Conservation (phyloP, 2,329 filamentous ascomycete genomes). For the Alternaria atra region DNA sequence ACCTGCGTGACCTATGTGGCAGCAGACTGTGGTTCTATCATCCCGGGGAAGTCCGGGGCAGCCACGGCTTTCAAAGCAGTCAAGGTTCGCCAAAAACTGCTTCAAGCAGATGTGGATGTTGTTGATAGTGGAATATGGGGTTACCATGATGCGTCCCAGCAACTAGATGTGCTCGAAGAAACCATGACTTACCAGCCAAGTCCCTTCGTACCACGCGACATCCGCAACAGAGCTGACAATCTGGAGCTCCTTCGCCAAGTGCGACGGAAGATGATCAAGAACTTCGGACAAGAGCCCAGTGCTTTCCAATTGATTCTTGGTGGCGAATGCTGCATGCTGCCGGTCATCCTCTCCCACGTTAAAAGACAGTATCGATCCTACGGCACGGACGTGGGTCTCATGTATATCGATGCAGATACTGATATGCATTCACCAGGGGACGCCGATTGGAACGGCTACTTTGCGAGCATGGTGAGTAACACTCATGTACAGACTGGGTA, state of each 20-base stretch:
- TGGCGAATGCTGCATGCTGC: slow-evolving; percentile 32
- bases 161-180: slow-evolving; percentile 8
- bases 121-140: not conserved
- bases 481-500: not conserved
- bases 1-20: slow-evolving; percentile 20
- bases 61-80: slow-evolving; percentile 18
- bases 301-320: slow-evolving; percentile 24
- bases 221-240: slow-evolving; percentile 22
- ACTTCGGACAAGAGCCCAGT: not conserved
- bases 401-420: slow-evolving; percentile 32
- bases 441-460: slow-evolving; percentile 20
- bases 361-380: slow-evolving; percentile 12
- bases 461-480: slow-evolving; percentile 26
- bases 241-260: not conserved
- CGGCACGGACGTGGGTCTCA: slow-evolving; percentile 6
- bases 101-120: slow-evolving; percentile 1
- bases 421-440: slow-evolving; percentile 26
- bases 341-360: slow-evolving; percentile 21
- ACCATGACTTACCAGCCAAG: slow-evolving; percentile 10
- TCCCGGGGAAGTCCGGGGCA: slow-evolving; percentile 25
- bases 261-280: not conserved
- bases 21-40: slow-evolving; percentile 26
- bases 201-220: slow-evolving; percentile 15
- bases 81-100: slow-evolving; percentile 12
- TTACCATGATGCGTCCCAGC: not conserved